Conservation (phyloP, 2,329 filamentous ascomycete genomes). For the Hymenoscyphus linearis region DNA sequence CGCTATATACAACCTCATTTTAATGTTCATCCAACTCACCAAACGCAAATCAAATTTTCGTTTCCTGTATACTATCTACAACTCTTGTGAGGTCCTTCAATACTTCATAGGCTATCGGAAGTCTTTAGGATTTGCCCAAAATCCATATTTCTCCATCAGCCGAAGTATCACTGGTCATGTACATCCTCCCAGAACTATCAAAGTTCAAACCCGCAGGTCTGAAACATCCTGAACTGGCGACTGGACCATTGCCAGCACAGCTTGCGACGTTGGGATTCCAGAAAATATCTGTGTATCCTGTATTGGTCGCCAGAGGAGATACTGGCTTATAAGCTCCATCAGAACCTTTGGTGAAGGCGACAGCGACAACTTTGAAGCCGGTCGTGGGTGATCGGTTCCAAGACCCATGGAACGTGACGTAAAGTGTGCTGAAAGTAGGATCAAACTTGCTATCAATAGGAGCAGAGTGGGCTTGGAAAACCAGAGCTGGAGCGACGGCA, state of each 20-base stretch:
- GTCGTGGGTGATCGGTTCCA: conserved; percentile 16
- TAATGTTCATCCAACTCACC: not conserved
- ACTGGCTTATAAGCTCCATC: conserved; percentile 14
- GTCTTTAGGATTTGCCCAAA: conserved; percentile 11
- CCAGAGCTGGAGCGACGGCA: conserved; percentile 11
- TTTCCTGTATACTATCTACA: not conserved
- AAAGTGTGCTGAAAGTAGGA: conserved; percentile 12
- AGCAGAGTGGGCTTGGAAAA: conserved; percentile 20
- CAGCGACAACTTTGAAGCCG: conserved; percentile 16
- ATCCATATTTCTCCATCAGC: conserved; percentile 18
- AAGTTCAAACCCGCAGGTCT: conserved; percentile 16
- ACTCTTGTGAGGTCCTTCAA: not conserved
- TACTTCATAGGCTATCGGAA: not conserved
- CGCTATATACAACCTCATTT: not conserved
- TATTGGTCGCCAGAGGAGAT: conserved; percentile 4
- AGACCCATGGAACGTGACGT: conserved; percentile 19
- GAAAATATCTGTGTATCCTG: conserved; percentile 13
- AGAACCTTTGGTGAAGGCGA: conserved; percentile 15
- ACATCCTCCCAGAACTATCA: conserved; percentile 13
- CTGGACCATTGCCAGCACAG: conserved; percentile 18
- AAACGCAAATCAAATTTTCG: not conserved
- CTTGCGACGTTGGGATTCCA: conserved; percentile 17
- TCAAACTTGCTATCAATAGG: conserved; percentile 20
- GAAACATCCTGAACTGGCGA: conserved; percentile 16
- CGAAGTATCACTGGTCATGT: conserved; percentile 18